Percentiles rank a stretch among this genome's conserved stretches.
phyloP scores from a whole-genome alignment of 345 rosid genomes.

The Dipteronia dyeriana region DNA sequence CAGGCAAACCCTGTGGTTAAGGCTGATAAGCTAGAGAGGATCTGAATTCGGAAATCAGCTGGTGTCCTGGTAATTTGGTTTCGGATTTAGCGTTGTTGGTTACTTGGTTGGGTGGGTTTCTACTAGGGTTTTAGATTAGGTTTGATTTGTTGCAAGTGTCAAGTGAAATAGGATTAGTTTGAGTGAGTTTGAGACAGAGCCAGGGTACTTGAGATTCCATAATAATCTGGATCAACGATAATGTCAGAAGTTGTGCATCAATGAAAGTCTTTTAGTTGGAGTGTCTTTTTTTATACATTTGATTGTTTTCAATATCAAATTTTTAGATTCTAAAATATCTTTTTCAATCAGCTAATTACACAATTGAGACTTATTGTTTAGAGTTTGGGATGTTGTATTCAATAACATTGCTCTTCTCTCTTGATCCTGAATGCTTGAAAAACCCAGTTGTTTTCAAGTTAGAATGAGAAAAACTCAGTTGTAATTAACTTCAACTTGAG shows the following conservation, averaged over 20 bases:
- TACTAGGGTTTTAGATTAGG: background rate
- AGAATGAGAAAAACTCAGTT: background rate
- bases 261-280: background rate
- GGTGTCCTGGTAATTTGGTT: slow-evolving; percentile 3
- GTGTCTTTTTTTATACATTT: too few species aligned
- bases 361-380: too few species aligned
- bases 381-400: too few species aligned
- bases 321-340: too few species aligned
- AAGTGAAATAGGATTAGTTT: too few species aligned
- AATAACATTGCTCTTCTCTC: too few species aligned
- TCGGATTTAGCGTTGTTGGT: background rate
- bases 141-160: background rate
- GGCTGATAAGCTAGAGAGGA: slow-evolving; percentile 71
- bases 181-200: too few species aligned
- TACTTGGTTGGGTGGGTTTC: background rate
- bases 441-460: too few species aligned
- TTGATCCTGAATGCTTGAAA: too few species aligned
- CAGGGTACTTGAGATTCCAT: slow-evolving; percentile 22
- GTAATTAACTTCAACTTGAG: background rate
- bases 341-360: too few species aligned
- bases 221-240: slow-evolving; percentile 37
- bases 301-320: too few species aligned
- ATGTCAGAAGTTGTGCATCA: background rate
- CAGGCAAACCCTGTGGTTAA: slow-evolving; percentile 77
- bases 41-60: slow-evolving; percentile 62